Evolutionary conservation across 495 filamentous ascomycete species (phyloP).

Genomic region (Aeminium ludgeri): DNA sequence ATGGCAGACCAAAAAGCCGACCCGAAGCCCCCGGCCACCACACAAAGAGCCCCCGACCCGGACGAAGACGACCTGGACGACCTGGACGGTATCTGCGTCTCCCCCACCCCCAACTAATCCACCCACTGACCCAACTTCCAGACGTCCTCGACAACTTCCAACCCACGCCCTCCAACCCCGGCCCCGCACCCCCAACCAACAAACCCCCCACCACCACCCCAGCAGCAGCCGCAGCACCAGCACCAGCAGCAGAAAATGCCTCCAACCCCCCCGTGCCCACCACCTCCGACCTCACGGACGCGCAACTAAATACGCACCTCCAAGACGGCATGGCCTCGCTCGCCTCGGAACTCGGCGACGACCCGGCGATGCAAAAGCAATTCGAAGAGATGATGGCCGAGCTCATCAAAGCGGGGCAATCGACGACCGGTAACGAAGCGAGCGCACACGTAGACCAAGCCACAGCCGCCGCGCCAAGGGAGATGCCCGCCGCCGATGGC

Average conservation of each 20-base stretch:
- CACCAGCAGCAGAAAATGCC: slow-evolving; percentile 24
- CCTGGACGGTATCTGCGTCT: slow-evolving; percentile 51
- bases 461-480: slow-evolving; percentile 10
- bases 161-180: slow-evolving; percentile 14
- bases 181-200: neutral
- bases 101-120: neutral
- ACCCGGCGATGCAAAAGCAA: slow-evolving; percentile 68
- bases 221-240: slow-evolving; percentile 32
- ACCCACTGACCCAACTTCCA: slow-evolving; percentile 20
- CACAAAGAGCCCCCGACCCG: slow-evolving; percentile 48
- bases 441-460: slow-evolving; percentile 12
- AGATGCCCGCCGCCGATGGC: slow-evolving; percentile 4
- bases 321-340: slow-evolving; percentile 76
- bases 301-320: slow-evolving; percentile 68
- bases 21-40: slow-evolving; percentile 7
- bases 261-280: slow-evolving; percentile 11
- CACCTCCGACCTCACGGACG: slow-evolving; percentile 28
- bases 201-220: slow-evolving; percentile 17
- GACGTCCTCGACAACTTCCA: slow-evolving; percentile 88
- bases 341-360: slow-evolving; percentile 47
- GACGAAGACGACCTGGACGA: slow-evolving; percentile 84
- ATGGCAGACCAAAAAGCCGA: slow-evolving; percentile 4
- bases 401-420: slow-evolving; percentile 36
- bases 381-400: slow-evolving; percentile 75
- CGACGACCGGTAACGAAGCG: slow-evolving; percentile 7